A percentile compares a stretch with the other conserved stretches of the same genome.
phyloP scores from a whole-genome alignment of 2,329 filamentous ascomycete genomes.

The Cryphonectria parasitica region DNA sequence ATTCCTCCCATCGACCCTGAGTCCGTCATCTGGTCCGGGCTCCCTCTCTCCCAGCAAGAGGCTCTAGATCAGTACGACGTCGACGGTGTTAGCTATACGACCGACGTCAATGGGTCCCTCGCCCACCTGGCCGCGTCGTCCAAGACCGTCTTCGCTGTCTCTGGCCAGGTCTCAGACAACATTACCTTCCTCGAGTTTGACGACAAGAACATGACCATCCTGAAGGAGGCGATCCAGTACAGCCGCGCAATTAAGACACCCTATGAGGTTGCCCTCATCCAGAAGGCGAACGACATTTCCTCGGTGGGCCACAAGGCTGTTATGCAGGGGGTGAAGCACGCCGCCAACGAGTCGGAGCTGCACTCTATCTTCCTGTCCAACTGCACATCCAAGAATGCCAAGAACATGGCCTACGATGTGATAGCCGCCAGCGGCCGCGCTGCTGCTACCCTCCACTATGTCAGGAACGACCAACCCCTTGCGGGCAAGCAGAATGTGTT shows the following conservation, averaged over 20 bases:
- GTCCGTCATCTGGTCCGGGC: conserved; percentile 88
- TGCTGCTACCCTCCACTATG: conserved; percentile 86
- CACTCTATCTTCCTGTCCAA: conserved; percentile 78
- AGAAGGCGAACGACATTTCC: conserved; percentile 72
- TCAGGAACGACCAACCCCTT: conserved; percentile 74
- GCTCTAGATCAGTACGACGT: conserved; percentile 79
- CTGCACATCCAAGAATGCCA: conserved; percentile 75
- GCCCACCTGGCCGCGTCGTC: conserved; percentile 53
- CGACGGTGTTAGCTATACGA: conserved; percentile 74
- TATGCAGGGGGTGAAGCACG: conserved; percentile 62
- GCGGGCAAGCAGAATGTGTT: conserved; percentile 76
- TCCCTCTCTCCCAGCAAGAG: conserved; percentile 77
- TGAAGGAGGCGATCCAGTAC: conserved; percentile 69
- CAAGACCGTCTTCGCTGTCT: conserved; percentile 72
- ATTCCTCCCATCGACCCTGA: conserved; percentile 89
- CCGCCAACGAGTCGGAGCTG: conserved; percentile 79
- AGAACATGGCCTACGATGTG: conserved; percentile 83
- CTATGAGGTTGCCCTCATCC: conserved; percentile 74
- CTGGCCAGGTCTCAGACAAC: conserved; percentile 73
- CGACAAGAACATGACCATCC: conserved; percentile 59
- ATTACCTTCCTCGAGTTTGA: conserved; percentile 74
- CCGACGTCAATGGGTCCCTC: conserved; percentile 76
- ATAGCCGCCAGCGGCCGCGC: conserved; percentile 83
- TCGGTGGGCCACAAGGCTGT: conserved; percentile 68
- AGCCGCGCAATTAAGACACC: conserved; percentile 73